phyloP scores from a whole-genome alignment of 345 rosid species.

The Heritiera littoralis region DNA sequence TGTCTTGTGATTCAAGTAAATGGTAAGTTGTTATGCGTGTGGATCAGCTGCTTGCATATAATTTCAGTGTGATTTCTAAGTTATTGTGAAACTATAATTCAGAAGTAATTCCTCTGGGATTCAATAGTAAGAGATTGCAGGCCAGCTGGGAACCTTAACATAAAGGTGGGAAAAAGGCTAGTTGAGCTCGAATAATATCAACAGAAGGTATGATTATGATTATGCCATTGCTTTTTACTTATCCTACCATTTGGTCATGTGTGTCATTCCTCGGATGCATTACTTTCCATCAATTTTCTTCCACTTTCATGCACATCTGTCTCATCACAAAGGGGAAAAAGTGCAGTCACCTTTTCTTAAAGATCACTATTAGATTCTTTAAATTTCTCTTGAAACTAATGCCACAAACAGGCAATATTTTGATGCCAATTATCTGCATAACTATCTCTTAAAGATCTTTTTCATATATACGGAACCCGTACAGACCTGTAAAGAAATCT shows the following conservation, averaged over 20 bases:
- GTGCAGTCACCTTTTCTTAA: constrained; percentile 20
- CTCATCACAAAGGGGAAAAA: constrained; percentile 23
- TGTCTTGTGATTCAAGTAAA: no score
- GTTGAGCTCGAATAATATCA: neutral
- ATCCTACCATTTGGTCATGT: neutral
- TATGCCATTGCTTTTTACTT: no score
- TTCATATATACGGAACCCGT: neutral
- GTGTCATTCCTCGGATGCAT: neutral
- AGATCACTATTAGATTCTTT: constrained; percentile 10
- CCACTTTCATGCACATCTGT: constrained; percentile 13
- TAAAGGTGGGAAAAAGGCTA: neutral
- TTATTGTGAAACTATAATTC: neutral
- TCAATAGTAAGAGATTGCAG: neutral
- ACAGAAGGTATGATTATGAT: no score
- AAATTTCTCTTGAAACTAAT: neutral
- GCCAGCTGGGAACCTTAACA: neutral
- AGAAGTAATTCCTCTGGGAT: neutral
- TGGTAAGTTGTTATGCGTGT: neutral
- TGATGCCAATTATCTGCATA: neutral
- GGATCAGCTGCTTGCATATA: neutral
- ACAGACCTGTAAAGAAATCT: neutral
- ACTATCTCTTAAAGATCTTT: neutral
- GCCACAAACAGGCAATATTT: neutral
- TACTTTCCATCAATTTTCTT: neutral
- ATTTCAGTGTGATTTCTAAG: neutral